Percentiles rank a stretch among this genome's conserved stretches.
Conservation (phyloP, 257 asterid species). For the Misopates orontium region DNA sequence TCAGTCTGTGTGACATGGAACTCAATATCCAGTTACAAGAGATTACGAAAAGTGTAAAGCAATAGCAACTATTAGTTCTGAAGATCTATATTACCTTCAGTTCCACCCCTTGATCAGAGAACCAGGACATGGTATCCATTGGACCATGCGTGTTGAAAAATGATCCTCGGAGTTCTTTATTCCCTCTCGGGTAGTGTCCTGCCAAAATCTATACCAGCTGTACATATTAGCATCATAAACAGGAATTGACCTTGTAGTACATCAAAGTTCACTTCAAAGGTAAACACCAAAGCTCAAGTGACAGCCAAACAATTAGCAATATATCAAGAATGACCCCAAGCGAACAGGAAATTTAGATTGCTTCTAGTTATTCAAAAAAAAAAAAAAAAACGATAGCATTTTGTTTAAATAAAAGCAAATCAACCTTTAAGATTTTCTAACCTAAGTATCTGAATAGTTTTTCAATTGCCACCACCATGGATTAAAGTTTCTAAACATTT, state of each 20-base stretch:
- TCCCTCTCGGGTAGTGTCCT: conserved; percentile 89
- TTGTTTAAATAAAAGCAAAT: neutral
- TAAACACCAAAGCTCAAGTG: conserved; percentile 1
- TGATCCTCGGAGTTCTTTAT: conserved; percentile 87
- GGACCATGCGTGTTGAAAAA: conserved; percentile 85
- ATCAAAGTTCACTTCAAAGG: conserved; percentile 7
- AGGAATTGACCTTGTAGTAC: conserved; percentile 6
- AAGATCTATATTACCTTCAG: conserved; percentile 54
- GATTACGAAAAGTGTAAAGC: conserved; percentile 1
- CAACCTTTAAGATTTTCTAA: neutral
- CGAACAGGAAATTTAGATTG: neutral
- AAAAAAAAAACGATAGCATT: neutral
- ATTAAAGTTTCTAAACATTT: too few species aligned
- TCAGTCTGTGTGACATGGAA: conserved; percentile 62
- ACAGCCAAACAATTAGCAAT: conserved; percentile 2
- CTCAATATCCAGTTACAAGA: conserved; percentile 7
- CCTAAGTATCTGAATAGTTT: too few species aligned
- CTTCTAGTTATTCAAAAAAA: neutral
- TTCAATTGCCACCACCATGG: too few species aligned
- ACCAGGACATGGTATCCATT: conserved; percentile 90
- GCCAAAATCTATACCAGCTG: conserved; percentile 59
- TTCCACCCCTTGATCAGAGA: conserved; percentile 73
- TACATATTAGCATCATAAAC: conserved; percentile 23
- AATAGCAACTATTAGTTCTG: conserved; percentile 16
- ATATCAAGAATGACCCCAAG: neutral